These are phyloP conservation scores for Monascus purpureus DNA, from an alignment of 495 filamentous ascomycete species.

Conservation along the genomic window DNA sequence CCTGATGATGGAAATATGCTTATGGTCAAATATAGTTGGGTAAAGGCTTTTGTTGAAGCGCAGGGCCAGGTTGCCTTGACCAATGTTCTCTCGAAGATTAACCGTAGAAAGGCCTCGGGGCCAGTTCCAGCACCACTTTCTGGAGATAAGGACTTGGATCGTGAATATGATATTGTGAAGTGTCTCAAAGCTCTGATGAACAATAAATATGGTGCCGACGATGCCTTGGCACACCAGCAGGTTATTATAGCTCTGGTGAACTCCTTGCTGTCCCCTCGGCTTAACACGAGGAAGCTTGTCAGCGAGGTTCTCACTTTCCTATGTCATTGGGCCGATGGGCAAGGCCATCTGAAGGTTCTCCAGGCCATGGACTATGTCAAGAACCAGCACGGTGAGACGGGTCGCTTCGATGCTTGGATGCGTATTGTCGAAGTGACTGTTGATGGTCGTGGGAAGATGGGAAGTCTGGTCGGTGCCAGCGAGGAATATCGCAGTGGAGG, in stretches of 20 bases:
- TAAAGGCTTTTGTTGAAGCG: conserved; percentile 90
- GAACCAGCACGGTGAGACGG: conserved; percentile 77
- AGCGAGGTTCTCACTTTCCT: conserved; percentile 95
- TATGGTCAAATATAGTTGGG: conserved; percentile 45
- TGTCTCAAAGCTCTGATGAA: conserved; percentile 96
- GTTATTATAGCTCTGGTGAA: conserved; percentile 80
- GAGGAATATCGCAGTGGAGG: conserved; percentile 95
- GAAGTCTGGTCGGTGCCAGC: conserved; percentile 88
- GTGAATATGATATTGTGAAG: conserved; percentile 95
- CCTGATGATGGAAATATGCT: not conserved
- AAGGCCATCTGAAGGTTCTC: conserved; percentile 88
- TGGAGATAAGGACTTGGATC: conserved; percentile 76
- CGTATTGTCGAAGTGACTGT: conserved; percentile 94
- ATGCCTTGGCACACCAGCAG: conserved; percentile 82
- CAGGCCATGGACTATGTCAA: conserved; percentile 90
- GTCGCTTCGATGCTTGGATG: conserved; percentile 98
- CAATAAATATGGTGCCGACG: conserved; percentile 96
- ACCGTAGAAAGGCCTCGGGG: conserved; percentile 66
- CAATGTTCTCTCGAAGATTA: conserved; percentile 86
- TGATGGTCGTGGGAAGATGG: conserved; percentile 96
- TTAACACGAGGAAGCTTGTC: conserved; percentile 88
- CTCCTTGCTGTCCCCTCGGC: conserved; percentile 73
- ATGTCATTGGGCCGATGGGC: conserved; percentile 89
- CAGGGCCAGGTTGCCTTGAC: conserved; percentile 95
- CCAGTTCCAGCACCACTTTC: conserved; percentile 49